Conservation (phyloP, 345 rosid species). For the Sonneratia alba region DNA sequence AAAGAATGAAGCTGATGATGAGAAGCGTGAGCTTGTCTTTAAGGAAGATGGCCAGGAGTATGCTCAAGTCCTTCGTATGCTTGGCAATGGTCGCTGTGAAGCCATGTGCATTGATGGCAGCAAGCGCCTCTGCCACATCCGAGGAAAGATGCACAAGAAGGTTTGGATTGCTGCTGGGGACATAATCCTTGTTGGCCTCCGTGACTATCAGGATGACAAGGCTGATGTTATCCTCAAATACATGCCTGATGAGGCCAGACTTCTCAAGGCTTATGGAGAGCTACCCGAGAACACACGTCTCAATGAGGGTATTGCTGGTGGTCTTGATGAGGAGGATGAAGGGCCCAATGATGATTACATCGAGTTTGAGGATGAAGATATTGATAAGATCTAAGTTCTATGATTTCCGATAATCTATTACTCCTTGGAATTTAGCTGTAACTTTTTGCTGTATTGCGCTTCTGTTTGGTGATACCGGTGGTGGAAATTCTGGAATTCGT, state of each 20-base stretch:
- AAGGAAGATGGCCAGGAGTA: conserved; percentile 53
- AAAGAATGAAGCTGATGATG: conserved; percentile 47
- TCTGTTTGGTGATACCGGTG: neutral
- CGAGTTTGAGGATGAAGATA: conserved; percentile 45
- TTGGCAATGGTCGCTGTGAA: conserved; percentile 45
- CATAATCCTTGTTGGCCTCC: conserved; percentile 38
- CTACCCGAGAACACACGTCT: conserved; percentile 28
- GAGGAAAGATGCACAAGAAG: conserved; percentile 55
- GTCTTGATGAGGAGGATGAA: conserved; percentile 39
- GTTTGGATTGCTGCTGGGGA: conserved; percentile 52
- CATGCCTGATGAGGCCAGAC: conserved; percentile 45
- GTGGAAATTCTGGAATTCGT: neutral
- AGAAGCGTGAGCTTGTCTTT: conserved; percentile 47
- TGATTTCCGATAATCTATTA: neutral
- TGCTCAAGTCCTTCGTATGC: conserved; percentile 44
- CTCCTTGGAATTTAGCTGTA: neutral
- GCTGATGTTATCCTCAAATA: conserved; percentile 46
- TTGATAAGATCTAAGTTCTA: conserved; percentile 26
- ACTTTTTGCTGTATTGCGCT: neutral
- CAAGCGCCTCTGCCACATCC: conserved; percentile 43
- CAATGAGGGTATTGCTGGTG: conserved; percentile 35
- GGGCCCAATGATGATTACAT: conserved; percentile 31
- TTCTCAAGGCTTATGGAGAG: conserved; percentile 41
- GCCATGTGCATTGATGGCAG: conserved; percentile 43
- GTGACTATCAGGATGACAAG: conserved; percentile 47